Evolutionary conservation across 1,139 yeast species (phyloP).

Genomic region (Nematodospora anomalae): DNA sequence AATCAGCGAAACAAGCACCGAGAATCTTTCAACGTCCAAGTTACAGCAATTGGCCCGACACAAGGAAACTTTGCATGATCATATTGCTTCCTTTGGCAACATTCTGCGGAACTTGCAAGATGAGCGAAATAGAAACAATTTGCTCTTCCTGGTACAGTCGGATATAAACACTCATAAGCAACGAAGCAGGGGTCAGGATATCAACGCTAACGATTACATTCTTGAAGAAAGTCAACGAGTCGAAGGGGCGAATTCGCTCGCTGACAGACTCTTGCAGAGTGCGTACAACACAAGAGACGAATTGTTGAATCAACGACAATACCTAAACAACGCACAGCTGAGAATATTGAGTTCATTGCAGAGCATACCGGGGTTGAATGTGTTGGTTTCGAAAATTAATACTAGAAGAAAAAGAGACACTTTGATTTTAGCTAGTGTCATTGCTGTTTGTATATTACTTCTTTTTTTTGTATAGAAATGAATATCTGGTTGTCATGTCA

Average conservation of each 20-base stretch:
- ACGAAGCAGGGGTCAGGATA: conserved; percentile 19
- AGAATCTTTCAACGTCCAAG: conserved; percentile 66
- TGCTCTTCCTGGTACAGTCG: conserved; percentile 71
- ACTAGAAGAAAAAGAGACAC: conserved; percentile 89
- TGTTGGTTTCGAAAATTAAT: conserved; percentile 74
- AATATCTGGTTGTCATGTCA: conserved; percentile 1
- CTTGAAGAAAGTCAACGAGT: conserved; percentile 75
- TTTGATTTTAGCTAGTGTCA: conserved; percentile 73
- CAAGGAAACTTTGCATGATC: conserved; percentile 72
- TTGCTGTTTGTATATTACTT: conserved; percentile 70
- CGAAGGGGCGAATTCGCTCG: conserved; percentile 69
- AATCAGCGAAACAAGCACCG: conserved; percentile 53
- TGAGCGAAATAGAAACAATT: conserved; percentile 72
- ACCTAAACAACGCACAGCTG: conserved; percentile 63
- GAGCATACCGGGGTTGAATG: conserved; percentile 79
- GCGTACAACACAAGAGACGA: conserved; percentile 92
- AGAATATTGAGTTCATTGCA: conserved; percentile 61
- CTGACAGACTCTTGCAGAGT: conserved; percentile 76
- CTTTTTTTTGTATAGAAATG: conserved; percentile 56
- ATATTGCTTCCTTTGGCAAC: conserved; percentile 60
- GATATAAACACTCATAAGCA: conserved; percentile 67
- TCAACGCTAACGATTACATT: conserved; percentile 59
- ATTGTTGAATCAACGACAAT: conserved; percentile 66
- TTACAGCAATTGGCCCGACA: conserved; percentile 83
- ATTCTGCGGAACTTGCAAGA: conserved; percentile 62